Base-by-base conservation (phyloP, 2,329 filamentous ascomycete genomes). In the Fusarium sublunatum region DNA sequence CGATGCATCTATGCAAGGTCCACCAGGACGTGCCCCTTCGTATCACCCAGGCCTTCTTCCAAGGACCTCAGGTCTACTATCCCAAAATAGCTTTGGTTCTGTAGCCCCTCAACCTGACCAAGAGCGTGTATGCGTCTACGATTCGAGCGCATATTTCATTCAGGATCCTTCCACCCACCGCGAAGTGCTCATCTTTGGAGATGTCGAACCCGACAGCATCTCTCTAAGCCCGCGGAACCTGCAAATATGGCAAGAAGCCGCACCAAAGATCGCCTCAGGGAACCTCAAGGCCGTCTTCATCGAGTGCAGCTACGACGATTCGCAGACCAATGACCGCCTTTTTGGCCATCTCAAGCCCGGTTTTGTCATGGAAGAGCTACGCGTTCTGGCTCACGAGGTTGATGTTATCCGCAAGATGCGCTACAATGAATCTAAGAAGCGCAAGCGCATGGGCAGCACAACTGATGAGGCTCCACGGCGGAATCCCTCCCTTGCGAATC, bases 101-200 rank as follows among this genome's bases (percentile, higher is more conserved):
- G 53, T 57, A 2, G 68, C 70, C 2, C 69, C 73, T 15, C 63
- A 70, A 7, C 56, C 49, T 2, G 74, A 77, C 6, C 75, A 74
- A 46, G 83, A 87, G 53, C 79, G 77, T 15, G 72, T 83, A 31
- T 93, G 89, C 68, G 90, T 93, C 1, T 90, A 92, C 58, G 92
- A 97, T 74, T 96, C 92, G 63, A 95, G 93, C 15, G 94, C 92
- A 1, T 98, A 93, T 76, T 98, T 99, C 76, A 91, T 99, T 64
- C 90, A 92, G 34, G 91, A 95, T 58, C 81, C 89, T 31, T 74
- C 79, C 1, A 90, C 87, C 0, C 85, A 86, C 2, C 84, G 85
- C 29, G 94, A 99, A 76, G 86, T 98, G 3, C 85, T 99, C 58
- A 91, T 99, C 44, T 98, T 97, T 73, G 95, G 95, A 15, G 95